Evolutionary conservation across 164 flowering plant genomes (phyloP).

Genomic region (Berberis vulgaris): DNA sequence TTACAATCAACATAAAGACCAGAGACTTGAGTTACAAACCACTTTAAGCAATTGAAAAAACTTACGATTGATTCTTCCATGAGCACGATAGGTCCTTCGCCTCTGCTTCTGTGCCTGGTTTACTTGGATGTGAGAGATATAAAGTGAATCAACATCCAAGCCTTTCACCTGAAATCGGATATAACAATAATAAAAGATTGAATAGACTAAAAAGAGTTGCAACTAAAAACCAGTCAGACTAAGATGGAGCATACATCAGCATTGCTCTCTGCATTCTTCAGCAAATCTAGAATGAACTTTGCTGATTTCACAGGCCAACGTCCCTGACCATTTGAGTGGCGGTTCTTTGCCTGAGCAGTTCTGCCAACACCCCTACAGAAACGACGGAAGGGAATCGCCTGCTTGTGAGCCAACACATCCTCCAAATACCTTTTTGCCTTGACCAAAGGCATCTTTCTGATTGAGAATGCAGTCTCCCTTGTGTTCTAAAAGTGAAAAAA

Average conservation of each 20-base stretch:
- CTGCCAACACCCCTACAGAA: slow-evolving; percentile 96
- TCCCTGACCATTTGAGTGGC: slow-evolving; percentile 93
- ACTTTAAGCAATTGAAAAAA: background rate
- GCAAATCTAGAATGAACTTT: slow-evolving; percentile 69
- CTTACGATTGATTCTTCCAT: slow-evolving; percentile 80
- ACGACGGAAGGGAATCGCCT: slow-evolving; percentile 87
- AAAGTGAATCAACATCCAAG: slow-evolving; percentile 71
- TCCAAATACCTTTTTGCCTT: slow-evolving; percentile 87
- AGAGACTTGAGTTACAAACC: background rate
- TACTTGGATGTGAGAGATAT: slow-evolving; percentile 71
- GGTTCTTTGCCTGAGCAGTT: slow-evolving; percentile 89
- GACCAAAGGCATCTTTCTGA: slow-evolving; percentile 62
- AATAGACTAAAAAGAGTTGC: background rate
- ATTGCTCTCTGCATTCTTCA: slow-evolving; percentile 96
- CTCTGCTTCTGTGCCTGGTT: slow-evolving; percentile 89
- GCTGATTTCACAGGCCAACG: slow-evolving; percentile 97
- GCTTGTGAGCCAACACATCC: slow-evolving; percentile 86
- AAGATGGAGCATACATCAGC: slow-evolving; percentile 49
- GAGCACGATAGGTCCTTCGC: slow-evolving; percentile 86
- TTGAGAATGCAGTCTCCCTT: slow-evolving; percentile 72
- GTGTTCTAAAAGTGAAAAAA: slow-evolving; percentile 46
- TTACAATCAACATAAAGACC: background rate
- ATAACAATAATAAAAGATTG: background rate
- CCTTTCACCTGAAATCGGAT: slow-evolving; percentile 54
- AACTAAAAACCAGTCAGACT: background rate